Percentiles rank a stretch among this genome's conserved stretches.
These are phyloP conservation scores for Trametes versicolor DNA, from an alignment of 1,284 basidiomycete species.

Conservation along the genomic window DNA sequence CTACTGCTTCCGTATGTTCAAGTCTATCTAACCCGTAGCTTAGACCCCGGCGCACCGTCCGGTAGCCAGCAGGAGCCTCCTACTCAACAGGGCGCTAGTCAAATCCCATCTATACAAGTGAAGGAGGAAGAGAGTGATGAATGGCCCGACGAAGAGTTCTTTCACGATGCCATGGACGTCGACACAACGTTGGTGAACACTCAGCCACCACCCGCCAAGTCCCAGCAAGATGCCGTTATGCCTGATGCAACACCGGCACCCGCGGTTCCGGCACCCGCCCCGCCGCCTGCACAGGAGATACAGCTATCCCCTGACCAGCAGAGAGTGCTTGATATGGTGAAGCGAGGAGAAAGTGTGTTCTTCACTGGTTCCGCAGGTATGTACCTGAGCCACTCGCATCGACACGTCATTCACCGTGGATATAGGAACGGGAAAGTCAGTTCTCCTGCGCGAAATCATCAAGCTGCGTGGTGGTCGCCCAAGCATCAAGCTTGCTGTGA, in stretches of 20 bases:
- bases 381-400: not conserved
- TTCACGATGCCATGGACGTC: conserved; percentile 5
- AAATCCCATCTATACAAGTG: not conserved
- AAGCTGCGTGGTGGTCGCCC: conserved; percentile 43
- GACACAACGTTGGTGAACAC: not conserved
- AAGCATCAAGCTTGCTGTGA: conserved; percentile 56
- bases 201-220: not conserved
- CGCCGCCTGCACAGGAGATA: conserved; percentile 17
- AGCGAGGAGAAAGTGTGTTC: conserved; percentile 73
- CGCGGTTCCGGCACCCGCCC: conserved; percentile 7
- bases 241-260: not conserved
- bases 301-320: conserved; percentile 63
- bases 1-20: too few species aligned
- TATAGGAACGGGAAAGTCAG: conserved; percentile 91
- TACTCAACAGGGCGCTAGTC: conserved; percentile 10
- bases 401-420: not conserved
- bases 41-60: conserved; percentile 12
- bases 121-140: conserved; percentile 5
- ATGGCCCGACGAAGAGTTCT: not conserved
- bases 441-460: conserved; percentile 93
- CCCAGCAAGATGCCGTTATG: not conserved
- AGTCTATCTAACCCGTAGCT: not conserved
- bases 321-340: conserved; percentile 63
- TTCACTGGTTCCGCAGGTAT: conserved; percentile 84
- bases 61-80: conserved; percentile 6